Evolutionary conservation across 78 protist species (phyloP).

Genomic region (Dictyostelium firmibasis): DNA sequence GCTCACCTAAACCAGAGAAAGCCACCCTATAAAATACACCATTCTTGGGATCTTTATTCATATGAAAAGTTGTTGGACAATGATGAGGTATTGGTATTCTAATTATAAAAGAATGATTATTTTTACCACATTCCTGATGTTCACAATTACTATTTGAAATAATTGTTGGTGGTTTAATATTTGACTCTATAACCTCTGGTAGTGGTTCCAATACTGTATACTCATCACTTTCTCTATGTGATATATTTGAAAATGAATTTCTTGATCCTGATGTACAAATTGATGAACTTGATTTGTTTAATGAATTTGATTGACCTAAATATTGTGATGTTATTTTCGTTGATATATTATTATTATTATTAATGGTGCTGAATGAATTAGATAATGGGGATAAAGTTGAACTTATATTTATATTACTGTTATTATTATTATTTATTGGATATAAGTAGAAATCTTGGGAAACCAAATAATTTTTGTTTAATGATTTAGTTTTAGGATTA

Average conservation of each 20-base stretch:
- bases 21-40: conserved; percentile 44
- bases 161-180: background rate
- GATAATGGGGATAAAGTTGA: too few relatives aligned
- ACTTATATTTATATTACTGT: too few relatives aligned
- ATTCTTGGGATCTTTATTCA: conserved; percentile 11
- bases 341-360: background rate
- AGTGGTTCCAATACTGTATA: conserved; percentile 9
- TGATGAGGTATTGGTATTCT: conserved; percentile 2
- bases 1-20: conserved; percentile 48
- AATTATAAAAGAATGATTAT: conserved; percentile 13
- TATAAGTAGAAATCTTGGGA: conserved; percentile 7
- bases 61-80: conserved; percentile 14
- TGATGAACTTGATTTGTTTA: background rate
- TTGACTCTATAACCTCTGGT: background rate
- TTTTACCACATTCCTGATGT: conserved; percentile 14
- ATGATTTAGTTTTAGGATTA: background rate
- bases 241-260: background rate
- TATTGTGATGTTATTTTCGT: background rate
- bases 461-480: background rate
- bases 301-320: background rate
- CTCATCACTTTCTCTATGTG: background rate
- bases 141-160: background rate
- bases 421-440: background rate
- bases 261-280: background rate
- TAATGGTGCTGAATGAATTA: too few relatives aligned